phyloP scores from a whole-genome alignment of 129 eudicot genomes.

The Dittrichia graveolens region DNA sequence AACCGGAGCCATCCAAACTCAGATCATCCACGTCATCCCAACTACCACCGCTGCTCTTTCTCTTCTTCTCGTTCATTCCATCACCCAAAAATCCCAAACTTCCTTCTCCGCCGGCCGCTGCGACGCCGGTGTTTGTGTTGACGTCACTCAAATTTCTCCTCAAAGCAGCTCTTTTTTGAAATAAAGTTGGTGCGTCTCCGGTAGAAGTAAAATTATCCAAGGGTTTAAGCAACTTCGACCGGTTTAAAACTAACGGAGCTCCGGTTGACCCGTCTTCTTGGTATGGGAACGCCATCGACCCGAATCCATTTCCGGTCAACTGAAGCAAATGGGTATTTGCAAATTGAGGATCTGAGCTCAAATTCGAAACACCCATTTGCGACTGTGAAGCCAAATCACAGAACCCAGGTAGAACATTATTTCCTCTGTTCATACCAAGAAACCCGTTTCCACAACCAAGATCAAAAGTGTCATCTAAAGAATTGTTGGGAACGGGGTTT shows the following conservation, averaged over 20 bases:
- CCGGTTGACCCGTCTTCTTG: constrained; percentile 41
- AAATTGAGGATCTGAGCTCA: constrained; percentile 48
- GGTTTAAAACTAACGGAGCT: constrained; percentile 53
- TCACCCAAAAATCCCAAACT: constrained; percentile 40
- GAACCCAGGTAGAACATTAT: constrained; percentile 38
- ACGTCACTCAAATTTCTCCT: constrained; percentile 52
- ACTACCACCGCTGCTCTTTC: constrained; percentile 45
- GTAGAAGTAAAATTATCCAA: constrained; percentile 57
- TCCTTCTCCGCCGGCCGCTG: background rate
- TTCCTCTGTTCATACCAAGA: constrained; percentile 36
- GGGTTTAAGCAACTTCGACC: constrained; percentile 74
- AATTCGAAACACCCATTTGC: constrained; percentile 45
- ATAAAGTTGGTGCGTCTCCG: constrained; percentile 74
- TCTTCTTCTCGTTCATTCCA: constrained; percentile 43
- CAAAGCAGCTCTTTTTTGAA: constrained; percentile 86
- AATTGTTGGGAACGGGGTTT: constrained; percentile 31
- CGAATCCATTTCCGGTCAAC: constrained; percentile 44
- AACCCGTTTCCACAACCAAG: constrained; percentile 49
- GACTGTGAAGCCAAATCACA: constrained; percentile 48
- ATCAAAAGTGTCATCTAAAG: constrained; percentile 47
- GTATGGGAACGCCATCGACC: constrained; percentile 47
- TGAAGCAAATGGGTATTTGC: constrained; percentile 51
- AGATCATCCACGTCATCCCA: constrained; percentile 72
- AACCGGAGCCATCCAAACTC: constrained; percentile 70
- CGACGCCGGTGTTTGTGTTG: constrained; percentile 22